phyloP scores from a whole-genome alignment of 129 eudicot species.

The Centella asiatica region DNA sequence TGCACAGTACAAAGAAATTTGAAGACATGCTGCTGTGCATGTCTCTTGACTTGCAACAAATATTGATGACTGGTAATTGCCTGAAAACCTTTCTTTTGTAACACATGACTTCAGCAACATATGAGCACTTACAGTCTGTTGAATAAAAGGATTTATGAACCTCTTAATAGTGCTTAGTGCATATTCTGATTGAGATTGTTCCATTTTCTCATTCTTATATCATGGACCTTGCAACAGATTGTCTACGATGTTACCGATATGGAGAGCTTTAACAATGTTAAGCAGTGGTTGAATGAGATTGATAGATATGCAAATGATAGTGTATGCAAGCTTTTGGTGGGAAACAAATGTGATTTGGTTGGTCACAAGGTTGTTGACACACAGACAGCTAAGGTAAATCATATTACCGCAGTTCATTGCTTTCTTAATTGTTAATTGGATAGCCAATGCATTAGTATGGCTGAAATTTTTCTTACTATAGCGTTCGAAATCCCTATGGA shows the following conservation, averaged over 20 bases:
- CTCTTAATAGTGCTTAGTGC: background rate
- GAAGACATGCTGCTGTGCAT: too few species aligned
- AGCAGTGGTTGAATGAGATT: conserved; percentile 96
- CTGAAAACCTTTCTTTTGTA: background rate
- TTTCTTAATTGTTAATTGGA: background rate
- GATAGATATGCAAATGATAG: conserved; percentile 96
- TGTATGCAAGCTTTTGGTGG: conserved; percentile 97
- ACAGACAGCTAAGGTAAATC: conserved; percentile 68
- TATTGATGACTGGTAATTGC: too few species aligned
- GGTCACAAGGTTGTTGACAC: conserved; percentile 90
- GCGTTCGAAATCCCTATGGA: too few species aligned
- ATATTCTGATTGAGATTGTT: background rate
- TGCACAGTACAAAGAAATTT: background rate
- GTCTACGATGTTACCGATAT: conserved; percentile 95
- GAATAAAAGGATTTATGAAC: too few species aligned
- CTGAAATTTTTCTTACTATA: too few species aligned
- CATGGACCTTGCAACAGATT: conserved; percentile 42
- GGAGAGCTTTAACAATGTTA: conserved; percentile 98
- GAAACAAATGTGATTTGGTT: conserved; percentile 94
- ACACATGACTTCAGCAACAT: conserved; percentile 1
- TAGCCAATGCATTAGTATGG: too few species aligned
- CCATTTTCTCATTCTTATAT: background rate
- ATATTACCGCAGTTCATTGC: background rate
- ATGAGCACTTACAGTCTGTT: background rate
- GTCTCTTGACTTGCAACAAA: too few species aligned